These are phyloP conservation scores for Dictyostelium brefeldianum DNA, from an alignment of 78 protist genomes.

Conservation along the genomic window DNA sequence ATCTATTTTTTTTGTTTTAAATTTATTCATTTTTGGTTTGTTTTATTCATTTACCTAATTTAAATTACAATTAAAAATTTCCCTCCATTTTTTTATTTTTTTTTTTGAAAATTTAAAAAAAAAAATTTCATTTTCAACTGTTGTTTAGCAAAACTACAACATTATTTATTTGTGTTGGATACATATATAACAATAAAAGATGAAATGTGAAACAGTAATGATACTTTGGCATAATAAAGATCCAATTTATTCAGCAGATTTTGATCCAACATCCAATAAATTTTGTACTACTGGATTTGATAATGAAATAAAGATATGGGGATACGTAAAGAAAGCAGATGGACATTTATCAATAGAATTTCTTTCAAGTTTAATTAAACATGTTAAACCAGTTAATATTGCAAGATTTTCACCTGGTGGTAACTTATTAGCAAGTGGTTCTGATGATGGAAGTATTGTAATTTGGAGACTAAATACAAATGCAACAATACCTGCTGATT, in stretches of 20 bases:
- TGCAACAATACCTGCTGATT: background rate
- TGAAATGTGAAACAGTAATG: slow-evolving; percentile 77
- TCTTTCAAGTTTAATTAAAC: slow-evolving; percentile 44
- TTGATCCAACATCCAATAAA: slow-evolving; percentile 43
- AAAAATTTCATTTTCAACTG: background rate
- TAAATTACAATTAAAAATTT: background rate
- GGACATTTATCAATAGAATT: slow-evolving; percentile 24
- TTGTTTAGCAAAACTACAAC: background rate
- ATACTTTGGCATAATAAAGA: slow-evolving; percentile 78
- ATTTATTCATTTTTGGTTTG: too few species aligned
- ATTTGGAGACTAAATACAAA: slow-evolving; percentile 58
- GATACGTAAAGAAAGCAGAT: slow-evolving; percentile 40
- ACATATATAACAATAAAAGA: slow-evolving; percentile 6
- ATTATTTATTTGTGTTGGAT: background rate
- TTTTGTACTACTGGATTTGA: slow-evolving; percentile 79
- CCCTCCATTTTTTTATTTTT: background rate
- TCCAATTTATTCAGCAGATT: slow-evolving; percentile 69
- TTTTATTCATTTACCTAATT: too few species aligned
- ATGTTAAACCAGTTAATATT: slow-evolving; percentile 56
- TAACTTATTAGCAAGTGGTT: slow-evolving; percentile 63
- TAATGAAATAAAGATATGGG: slow-evolving; percentile 78
- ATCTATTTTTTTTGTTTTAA: too few species aligned
- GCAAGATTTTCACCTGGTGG: slow-evolving; percentile 81
- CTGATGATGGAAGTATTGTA: slow-evolving; percentile 64
- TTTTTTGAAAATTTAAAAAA: background rate